Percentiles rank a stretch among this genome's conserved stretches.
phyloP scores from a whole-genome alignment of 768 basidiomycete species.

The Cubamyces sp. region DNA sequence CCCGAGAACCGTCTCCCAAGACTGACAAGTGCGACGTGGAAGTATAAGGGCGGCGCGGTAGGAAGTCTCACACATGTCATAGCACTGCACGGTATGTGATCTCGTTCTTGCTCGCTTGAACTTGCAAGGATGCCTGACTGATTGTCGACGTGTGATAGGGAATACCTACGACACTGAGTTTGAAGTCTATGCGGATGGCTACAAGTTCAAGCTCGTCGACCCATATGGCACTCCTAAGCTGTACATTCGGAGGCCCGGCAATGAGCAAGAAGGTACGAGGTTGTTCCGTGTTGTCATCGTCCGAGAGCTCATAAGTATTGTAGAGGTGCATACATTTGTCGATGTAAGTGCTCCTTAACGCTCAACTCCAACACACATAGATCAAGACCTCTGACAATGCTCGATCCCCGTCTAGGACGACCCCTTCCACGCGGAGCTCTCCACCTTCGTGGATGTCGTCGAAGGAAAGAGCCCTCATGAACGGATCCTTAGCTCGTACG shows the following conservation, averaged over 20 bases:
- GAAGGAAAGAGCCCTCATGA: constrained; percentile 34
- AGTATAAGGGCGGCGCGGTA: constrained; percentile 44
- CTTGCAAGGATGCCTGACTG: neutral
- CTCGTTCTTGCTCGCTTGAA: neutral
- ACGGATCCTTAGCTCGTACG: constrained; percentile 43
- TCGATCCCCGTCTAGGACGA: constrained; percentile 14
- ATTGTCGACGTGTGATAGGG: constrained; percentile 6
- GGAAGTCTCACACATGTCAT: constrained; percentile 53
- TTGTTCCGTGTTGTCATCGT: constrained; percentile 13
- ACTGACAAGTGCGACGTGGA: constrained; percentile 53
- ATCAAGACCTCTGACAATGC: neutral
- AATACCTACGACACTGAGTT: constrained; percentile 49
- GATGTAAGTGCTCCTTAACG: too few relatives aligned
- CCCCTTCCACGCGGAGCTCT: constrained; percentile 26
- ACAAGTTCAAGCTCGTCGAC: constrained; percentile 41
- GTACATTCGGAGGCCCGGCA: constrained; percentile 42
- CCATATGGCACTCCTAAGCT: constrained; percentile 53
- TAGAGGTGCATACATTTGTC: constrained; percentile 43
- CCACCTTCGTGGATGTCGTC: constrained; percentile 41
- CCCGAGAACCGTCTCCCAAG: constrained; percentile 51
- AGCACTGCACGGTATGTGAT: constrained; percentile 46
- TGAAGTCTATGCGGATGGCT: constrained; percentile 53
- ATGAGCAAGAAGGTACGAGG: constrained; percentile 26
- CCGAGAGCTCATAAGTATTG: too few relatives aligned
- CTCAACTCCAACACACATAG: neutral